These are phyloP conservation scores for Phlebiopsis gigantea DNA, from an alignment of 768 basidiomycete genomes.

Conservation along the genomic window DNA sequence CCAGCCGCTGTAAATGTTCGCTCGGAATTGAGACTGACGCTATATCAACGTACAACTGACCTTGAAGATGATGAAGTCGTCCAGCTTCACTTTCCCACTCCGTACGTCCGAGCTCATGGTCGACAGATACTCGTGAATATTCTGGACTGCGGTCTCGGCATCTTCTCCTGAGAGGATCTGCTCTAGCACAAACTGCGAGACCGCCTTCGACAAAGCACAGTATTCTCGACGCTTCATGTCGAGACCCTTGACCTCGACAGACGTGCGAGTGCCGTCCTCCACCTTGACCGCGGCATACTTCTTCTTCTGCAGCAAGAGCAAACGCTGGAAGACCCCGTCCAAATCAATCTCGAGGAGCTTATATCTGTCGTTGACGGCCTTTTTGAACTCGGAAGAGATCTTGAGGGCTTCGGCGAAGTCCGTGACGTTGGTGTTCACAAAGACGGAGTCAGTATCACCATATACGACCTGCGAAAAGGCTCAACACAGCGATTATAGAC, in stretches of 20 bases:
- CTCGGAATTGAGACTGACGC: neutral
- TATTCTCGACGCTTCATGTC: conserved; percentile 99
- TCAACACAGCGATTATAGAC: neutral
- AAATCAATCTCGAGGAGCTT: conserved; percentile 95
- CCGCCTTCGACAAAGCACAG: conserved; percentile 83
- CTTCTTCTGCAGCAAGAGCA: conserved; percentile 95
- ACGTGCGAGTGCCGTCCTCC: conserved; percentile 72
- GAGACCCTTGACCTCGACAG: conserved; percentile 90
- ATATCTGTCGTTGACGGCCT: conserved; percentile 93
- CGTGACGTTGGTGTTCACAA: conserved; percentile 92
- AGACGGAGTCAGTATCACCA: conserved; percentile 98
- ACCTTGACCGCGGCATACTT: conserved; percentile 98
- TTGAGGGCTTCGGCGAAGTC: conserved; percentile 85
- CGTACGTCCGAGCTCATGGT: conserved; percentile 76
- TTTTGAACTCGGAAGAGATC: conserved; percentile 91
- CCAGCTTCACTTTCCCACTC: conserved; percentile 71
- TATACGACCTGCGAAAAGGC: conserved; percentile 78
- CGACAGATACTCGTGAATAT: conserved; percentile 87
- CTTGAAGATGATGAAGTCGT: conserved; percentile 95
- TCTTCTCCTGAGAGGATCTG: conserved; percentile 88
- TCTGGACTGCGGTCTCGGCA: conserved; percentile 83
- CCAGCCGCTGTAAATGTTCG: conserved; percentile 60
- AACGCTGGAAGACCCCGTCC: conserved; percentile 88
- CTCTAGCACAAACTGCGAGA: conserved; percentile 87
- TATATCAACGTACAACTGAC: conserved; percentile 32